phyloP scores from a whole-genome alignment of 257 asterid genomes.

The Anisodus tanguticus region DNA sequence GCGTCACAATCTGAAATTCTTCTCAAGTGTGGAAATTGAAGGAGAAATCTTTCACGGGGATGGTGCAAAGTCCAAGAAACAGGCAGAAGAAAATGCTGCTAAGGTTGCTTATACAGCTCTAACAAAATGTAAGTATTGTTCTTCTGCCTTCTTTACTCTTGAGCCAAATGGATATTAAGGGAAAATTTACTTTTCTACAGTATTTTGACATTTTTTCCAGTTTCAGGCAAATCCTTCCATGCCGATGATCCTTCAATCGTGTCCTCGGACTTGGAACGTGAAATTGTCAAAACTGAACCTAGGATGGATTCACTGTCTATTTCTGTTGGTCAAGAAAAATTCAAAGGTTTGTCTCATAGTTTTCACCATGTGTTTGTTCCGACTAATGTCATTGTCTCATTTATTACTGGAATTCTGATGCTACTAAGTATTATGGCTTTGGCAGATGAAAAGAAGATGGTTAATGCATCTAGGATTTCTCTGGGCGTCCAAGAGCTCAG shows the following conservation, averaged over 20 bases:
- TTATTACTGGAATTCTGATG: not conserved
- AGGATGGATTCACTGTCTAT: conserved; percentile 28
- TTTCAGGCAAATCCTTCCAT: conserved; percentile 40
- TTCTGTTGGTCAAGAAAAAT: conserved; percentile 28
- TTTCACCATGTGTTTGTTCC: not conserved
- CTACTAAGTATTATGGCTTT: not conserved
- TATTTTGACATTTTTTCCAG: not conserved
- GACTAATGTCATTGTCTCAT: not conserved
- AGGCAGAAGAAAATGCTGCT: conserved; percentile 59
- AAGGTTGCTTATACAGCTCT: conserved; percentile 52
- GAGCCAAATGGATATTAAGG: not conserved
- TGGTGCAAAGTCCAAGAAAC: conserved; percentile 47
- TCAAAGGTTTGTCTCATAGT: not conserved
- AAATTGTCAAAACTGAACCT: conserved; percentile 31
- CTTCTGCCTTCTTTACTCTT: not conserved
- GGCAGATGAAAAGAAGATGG: not conserved
- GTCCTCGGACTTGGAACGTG: conserved; percentile 14
- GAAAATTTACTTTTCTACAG: not conserved
- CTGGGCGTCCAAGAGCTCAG: not conserved
- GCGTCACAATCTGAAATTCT: conserved; percentile 31
- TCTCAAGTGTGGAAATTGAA: conserved; percentile 50
- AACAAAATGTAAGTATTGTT: conserved; percentile 42
- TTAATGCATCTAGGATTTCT: not conserved
- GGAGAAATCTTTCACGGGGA: conserved; percentile 49
- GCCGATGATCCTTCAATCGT: conserved; percentile 15